Conservation (phyloP, 768 basidiomycete species). For the Boletus rubropictus region DNA sequence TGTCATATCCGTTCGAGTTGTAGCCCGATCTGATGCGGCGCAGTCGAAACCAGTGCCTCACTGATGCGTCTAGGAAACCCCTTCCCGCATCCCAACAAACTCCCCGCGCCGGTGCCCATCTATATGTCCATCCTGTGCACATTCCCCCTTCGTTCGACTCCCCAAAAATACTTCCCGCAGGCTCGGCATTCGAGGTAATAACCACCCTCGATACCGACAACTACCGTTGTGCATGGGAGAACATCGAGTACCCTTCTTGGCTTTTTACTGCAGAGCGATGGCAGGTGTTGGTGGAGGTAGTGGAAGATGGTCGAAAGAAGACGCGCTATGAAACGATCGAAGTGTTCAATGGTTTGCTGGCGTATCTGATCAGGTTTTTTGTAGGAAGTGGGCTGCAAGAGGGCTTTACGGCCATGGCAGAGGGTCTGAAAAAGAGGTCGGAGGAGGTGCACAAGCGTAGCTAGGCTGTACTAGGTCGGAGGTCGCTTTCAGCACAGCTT, state of each 20-base stretch:
- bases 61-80: conserved; percentile 38
- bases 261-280: conserved; percentile 53
- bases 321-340: conserved; percentile 63
- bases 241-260: conserved; percentile 38
- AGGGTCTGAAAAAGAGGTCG: conserved; percentile 47
- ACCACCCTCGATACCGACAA: conserved; percentile 48
- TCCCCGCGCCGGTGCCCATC: conserved; percentile 42
- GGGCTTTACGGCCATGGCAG: conserved; percentile 51
- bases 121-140: conserved; percentile 47
- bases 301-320: conserved; percentile 39
- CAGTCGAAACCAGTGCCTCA: conserved; percentile 46
- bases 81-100: conserved; percentile 41
- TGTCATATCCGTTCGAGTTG: neutral
- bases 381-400: conserved; percentile 37
- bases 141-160: conserved; percentile 56
- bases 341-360: conserved; percentile 51
- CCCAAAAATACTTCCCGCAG: conserved; percentile 27
- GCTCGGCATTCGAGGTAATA: conserved; percentile 41
- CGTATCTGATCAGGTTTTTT: conserved; percentile 47
- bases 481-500: too few relatives aligned
- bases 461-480: too few relatives aligned
- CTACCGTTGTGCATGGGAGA: conserved; percentile 54
- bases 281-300: conserved; percentile 49
- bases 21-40: neutral
- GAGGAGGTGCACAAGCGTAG: conserved; percentile 29